Evolutionary conservation across 2,329 filamentous ascomycete genomes (phyloP), one percentile per base, ranked within the genome.

Genomic region (Fusarium torreyae): DNA sequence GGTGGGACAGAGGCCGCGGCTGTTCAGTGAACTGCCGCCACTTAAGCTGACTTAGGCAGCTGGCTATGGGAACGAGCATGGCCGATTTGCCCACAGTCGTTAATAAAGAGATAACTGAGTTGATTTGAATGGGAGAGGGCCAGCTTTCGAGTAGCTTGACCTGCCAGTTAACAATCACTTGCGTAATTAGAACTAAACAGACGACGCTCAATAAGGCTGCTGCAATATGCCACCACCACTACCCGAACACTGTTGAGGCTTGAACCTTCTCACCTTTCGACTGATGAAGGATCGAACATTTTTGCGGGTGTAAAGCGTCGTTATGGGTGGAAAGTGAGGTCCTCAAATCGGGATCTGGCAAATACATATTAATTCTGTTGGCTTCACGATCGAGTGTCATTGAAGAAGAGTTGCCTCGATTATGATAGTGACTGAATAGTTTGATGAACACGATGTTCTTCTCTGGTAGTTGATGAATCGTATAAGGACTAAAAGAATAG

Each of bases 171-270:
- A 20, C 18, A 20, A 20, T 2, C 18, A 20, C 18, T 20, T 20
- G 18, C 18, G 18, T 20, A 20, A 59, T 15, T 17, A 59, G 11
- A 11, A 36, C 18, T 38, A 58, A 50, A 26, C 46, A 57, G 14
- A 28, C 14, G 20, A 43, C 15, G 14, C 55, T 50, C 6, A 63
- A n/a, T 14, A 55, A 15, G 10, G 33, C 50, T 6, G 50, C 60
- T 2, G 17, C 51, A 20, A 60, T 55, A 6, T 64, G 56, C 22
- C 57, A 55, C 56, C 56, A 60, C 60, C 60, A 60, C 54, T 38
- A 51, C 9, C 28, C 36, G 28, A 20, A 42, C 1, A 45, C 36
- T 17, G 33, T 20, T 13, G 18, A 20, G 14, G 18, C 18, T 20
- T 20, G 18, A 20, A 20, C 18, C 18, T 20, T 20, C 18, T 20